Conservation (phyloP, 257 asterid species). For the Plectranthus barbatus region DNA sequence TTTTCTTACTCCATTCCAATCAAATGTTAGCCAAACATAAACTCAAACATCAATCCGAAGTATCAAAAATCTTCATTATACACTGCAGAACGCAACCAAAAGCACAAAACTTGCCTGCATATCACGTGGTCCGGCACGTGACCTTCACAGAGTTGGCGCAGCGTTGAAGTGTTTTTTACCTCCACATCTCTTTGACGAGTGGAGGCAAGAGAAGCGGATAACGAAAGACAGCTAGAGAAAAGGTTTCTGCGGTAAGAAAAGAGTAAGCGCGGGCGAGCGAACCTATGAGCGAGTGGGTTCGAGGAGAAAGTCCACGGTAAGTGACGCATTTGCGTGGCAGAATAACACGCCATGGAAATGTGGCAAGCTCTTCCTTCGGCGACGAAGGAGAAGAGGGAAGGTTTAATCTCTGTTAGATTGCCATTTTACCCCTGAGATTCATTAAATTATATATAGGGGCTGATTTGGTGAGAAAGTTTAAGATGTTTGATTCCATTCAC, state of each 20-base stretch:
- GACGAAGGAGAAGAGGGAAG: background rate
- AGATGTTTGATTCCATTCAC: no score
- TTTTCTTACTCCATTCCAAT: slow-evolving; percentile 1
- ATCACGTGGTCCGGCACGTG: slow-evolving; percentile 84
- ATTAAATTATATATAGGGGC: no score
- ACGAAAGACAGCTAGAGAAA: slow-evolving; percentile 11
- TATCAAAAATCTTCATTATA: background rate
- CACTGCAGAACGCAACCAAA: background rate
- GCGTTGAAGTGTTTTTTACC: slow-evolving; percentile 17
- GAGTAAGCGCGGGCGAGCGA: background rate
- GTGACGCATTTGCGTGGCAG: slow-evolving; percentile 28
- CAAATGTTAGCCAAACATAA: background rate
- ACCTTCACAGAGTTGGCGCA: slow-evolving; percentile 57
- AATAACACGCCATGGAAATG: slow-evolving; percentile 40
- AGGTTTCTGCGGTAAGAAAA: slow-evolving; percentile 3
- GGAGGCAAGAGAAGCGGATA: slow-evolving; percentile 36
- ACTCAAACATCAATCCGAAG: background rate
- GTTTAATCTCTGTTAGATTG: no score
- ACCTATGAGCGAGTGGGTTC: background rate
- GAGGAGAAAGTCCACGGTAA: slow-evolving; percentile 25
- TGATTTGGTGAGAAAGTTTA: no score
- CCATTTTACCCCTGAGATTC: no score
- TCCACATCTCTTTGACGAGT: slow-evolving; percentile 18
- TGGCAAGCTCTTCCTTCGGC: background rate
- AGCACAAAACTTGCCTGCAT: slow-evolving; percentile 36